Evolutionary conservation across 768 basidiomycete genomes (phyloP), one percentile per base, ranked within the genome.

Genomic region (Trametes elegans): DNA sequence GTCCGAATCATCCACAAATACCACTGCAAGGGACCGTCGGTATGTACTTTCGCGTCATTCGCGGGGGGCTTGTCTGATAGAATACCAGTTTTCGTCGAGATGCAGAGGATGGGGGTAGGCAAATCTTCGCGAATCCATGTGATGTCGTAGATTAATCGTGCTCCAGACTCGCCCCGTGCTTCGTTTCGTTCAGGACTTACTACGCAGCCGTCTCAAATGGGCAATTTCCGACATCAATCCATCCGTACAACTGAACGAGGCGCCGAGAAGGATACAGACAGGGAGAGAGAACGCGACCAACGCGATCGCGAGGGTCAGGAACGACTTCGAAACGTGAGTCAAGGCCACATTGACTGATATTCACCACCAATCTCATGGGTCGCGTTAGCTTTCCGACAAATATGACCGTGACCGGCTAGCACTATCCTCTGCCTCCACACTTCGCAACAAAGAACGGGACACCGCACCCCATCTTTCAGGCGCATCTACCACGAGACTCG

Each of bases 191-290:
- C 88, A 11, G 76, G 82, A 13, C 74, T 88, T 44, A 81, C n/a
- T n/a, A n/a, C 88, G 23, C 90, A 93, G 63, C 88, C 90, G 24
- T 90, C 91, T 31, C 90, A 93, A 73, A 93, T 93, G 91, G 91
- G 91, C 43, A 92, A 91, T 66, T 93, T 93, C 70, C 89, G 90
- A 66, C 91, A 93, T 64, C 91, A 93, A 62, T 90, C 90, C 10
- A 71, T 87, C 62, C 87, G 89, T 49, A 74, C 81, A 14, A 76
- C 73, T 38, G 88, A 89, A 68, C 79, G 85, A 34, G 71, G 71
- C 16, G 59, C 62, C 40, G 73, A 74, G 29, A 67, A 66, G 41
- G 73, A 74, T 10, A 27, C 68, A 7, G 85, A 79, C 54, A 72
- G 70, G 52, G 78, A 79, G 26, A 71, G 75, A 49, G 80, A 81